These are phyloP conservation scores for Furculomyces boomerangus DNA, from an alignment of 371 early-diverging fungal species.

Conservation along the genomic window DNA sequence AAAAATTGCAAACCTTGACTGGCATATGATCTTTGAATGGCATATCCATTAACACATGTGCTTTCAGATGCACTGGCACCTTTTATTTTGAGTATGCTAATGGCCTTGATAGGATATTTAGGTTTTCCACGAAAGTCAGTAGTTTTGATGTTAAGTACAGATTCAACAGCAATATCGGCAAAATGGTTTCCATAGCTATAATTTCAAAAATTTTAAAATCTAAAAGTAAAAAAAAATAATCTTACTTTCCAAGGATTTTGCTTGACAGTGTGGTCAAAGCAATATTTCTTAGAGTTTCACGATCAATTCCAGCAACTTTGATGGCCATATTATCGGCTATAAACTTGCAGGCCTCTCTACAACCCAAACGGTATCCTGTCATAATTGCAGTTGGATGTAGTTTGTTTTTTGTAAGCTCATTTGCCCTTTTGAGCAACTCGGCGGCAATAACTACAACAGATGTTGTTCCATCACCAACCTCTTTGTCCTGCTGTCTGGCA, in stretches of 20 bases:
- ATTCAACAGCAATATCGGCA: constrained; percentile 90
- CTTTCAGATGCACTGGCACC: constrained; percentile 93
- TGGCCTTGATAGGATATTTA: constrained; percentile 93
- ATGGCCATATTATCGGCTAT: constrained; percentile 88
- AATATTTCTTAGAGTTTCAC: constrained; percentile 86
- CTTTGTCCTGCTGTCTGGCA: constrained; percentile 98
- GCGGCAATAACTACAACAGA: constrained; percentile 96
- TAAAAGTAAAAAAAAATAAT: neutral
- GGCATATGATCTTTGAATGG: constrained; percentile 96
- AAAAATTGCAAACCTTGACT: constrained; percentile 48
- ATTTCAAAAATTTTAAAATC: neutral
- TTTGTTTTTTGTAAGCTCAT: constrained; percentile 87
- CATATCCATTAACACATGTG: constrained; percentile 88
- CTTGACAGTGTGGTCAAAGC: constrained; percentile 98
- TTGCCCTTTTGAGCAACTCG: constrained; percentile 89
- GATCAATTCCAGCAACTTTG: constrained; percentile 82
- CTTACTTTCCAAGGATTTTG: constrained; percentile 85
- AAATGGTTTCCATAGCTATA: constrained; percentile 77
- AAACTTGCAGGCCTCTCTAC: constrained; percentile 97
- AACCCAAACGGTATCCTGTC: constrained; percentile 82
- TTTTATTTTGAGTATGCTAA: constrained; percentile 98
- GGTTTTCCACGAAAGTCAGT: constrained; percentile 68
- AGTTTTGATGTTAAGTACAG: constrained; percentile 84
- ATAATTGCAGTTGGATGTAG: constrained; percentile 90
- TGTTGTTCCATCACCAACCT: constrained; percentile 99